Evolutionary conservation across 2,329 filamentous ascomycete species (phyloP), one percentile per base, ranked within the genome.

Genomic region (Septoria linicola): DNA sequence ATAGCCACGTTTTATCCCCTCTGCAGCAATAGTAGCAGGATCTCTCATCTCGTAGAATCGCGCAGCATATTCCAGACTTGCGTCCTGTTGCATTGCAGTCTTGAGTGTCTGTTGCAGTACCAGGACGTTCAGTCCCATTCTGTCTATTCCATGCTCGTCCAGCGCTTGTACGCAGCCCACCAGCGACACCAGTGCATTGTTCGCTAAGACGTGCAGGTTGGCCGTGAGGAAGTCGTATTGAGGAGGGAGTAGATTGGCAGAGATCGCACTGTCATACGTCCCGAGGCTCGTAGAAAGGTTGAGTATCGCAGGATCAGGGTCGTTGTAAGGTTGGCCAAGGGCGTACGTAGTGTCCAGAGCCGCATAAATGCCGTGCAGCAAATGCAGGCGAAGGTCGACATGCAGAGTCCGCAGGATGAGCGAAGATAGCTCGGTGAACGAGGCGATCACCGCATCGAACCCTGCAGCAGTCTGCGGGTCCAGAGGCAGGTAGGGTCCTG

Each of bases 21-120:
- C 49, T 41, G 57, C 54, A 2, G 62, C 69, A 44, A 80, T 72
- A 4, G 68, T 67, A 21, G 70, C 70, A 35, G 66, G 71, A 53
- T 78, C 82, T 3, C 84, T 84, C 65, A 92, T 69, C 16, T 79
- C 77, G 64, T 84, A 91, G 72, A 87, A 92, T 52, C 80, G 78
- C 16, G 81, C 79, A 1, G 85, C 81, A 30, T 81, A 74, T 3
- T 77, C 76, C 21, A 92, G 75, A 50, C 80, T 78, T 2, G 88
- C 84, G 7, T 80, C 80, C 1, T 81, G 77, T 69, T 93, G 89
- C 46, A 99, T 59, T 16, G 54, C 85, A 60, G 95, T 95, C 74
- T 96, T 96, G 49, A 99, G 81, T 64, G 96, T 96, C 68, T 99
- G 93, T 72, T 97, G 92, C 44, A 99, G 76, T 34, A 99, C 93